Base-by-base conservation (phyloP, 495 filamentous ascomycete species). In the Bryoglossum gracile region DNA sequence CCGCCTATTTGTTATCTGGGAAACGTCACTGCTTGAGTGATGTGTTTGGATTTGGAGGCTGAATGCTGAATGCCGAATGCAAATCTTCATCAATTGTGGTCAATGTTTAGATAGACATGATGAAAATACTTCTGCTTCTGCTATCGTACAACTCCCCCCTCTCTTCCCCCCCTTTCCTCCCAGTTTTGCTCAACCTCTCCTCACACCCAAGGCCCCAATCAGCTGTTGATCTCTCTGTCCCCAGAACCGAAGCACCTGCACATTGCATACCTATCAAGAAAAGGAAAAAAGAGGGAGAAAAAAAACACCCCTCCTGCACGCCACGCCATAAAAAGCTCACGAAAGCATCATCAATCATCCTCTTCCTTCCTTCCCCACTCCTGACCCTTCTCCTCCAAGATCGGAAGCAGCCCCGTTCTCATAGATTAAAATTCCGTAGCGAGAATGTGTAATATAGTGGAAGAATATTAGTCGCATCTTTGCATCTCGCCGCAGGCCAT, bases 401-500 rank as follows among this genome's bases (percentile, higher is more conserved):
- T 16, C 25, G 4, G 45, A 43, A 50, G 2, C 42, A 41, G 36
- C 2, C 25, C 24, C 44, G n/a, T 36, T 37, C 43, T 41, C 43
- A 48, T 42, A 24, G 22, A 48, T 54, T 48, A 54, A 35, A 48
- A 38, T 48, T 32, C 40, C 43, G 42, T 46, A 54, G 13, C 11
- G 25, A 48, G 45, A 48, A 54, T 43, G 41, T 43, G 37, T 48
- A 8, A 46, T 34, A 34, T 48, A 48, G 51, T 41, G 17, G 13
- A 46, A 30, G n/a, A 19, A 17, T 21, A 23, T 38, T 41, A 56
- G 30, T 51, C 43, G 43, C 26, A 37, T 51, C 36, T 14, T 19
- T 51, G 48, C 36, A 47, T 44, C 38, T 57, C 40, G 1, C 43
- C 22, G 28, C 43, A 30, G 4, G 64, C 42, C 53, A 51, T 44